phyloP scores from a whole-genome alignment of 2,329 filamentous ascomycete species.

The Rachicladosporium sp. region DNA sequence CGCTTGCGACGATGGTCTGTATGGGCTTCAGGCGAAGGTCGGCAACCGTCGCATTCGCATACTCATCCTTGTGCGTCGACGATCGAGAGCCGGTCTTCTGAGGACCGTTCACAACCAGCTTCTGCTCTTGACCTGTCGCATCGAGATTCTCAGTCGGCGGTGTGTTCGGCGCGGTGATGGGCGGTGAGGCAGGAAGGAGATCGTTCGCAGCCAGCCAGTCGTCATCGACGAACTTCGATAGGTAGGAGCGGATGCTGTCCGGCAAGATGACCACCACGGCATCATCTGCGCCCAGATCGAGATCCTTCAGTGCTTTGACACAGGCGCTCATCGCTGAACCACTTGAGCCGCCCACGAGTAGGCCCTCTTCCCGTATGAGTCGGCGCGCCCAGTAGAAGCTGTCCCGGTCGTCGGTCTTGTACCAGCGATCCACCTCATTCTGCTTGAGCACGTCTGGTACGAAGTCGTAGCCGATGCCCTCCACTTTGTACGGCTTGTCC shows the following conservation, averaged over 20 bases:
- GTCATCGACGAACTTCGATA: constrained; percentile 97
- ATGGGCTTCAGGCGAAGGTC: constrained; percentile 85
- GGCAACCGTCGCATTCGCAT: constrained; percentile 65
- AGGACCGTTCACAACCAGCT: constrained; percentile 8
- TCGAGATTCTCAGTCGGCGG: constrained; percentile 21
- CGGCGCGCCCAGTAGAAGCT: constrained; percentile 84
- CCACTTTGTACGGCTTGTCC: constrained; percentile 89
- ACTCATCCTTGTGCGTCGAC: constrained; percentile 46
- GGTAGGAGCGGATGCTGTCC: constrained; percentile 92
- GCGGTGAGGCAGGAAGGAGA: constrained; percentile 57
- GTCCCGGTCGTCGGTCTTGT: constrained; percentile 90
- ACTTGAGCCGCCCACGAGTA: constrained; percentile 85
- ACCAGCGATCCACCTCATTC: constrained; percentile 77
- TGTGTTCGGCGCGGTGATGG: constrained; percentile 26
- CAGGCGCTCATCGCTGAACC: constrained; percentile 81
- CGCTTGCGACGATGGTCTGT: constrained; percentile 62
- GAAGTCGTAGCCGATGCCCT: constrained; percentile 98
- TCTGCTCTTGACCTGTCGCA: constrained; percentile 13
- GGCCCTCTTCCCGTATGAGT: constrained; percentile 84
- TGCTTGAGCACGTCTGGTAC: constrained; percentile 86
- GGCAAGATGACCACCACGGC: constrained; percentile 83
- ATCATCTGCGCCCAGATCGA: constrained; percentile 68
- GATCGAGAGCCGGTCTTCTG: constrained; percentile 17
- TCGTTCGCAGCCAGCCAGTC: constrained; percentile 98
- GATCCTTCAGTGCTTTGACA: constrained; percentile 63